These are phyloP conservation scores for Knoxdaviesia proteae DNA, from an alignment of 2,329 filamentous ascomycete species.

Conservation along the genomic window DNA sequence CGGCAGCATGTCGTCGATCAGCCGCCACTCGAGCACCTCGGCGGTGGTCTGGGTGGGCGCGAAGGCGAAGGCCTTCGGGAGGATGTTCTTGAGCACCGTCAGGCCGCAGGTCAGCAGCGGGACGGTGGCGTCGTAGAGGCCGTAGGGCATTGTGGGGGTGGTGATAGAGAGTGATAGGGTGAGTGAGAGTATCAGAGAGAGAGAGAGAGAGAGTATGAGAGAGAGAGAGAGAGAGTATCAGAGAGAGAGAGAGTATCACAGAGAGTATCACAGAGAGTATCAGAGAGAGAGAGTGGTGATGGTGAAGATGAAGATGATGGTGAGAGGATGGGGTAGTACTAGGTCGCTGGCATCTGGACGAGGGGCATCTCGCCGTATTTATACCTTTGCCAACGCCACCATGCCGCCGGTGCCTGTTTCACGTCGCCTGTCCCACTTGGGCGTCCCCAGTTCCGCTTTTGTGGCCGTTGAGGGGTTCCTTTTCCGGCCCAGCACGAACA, in stretches of 20 bases:
- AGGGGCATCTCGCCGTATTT: too few species aligned
- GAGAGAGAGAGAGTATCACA: background rate
- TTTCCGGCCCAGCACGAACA: too few species aligned
- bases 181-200: background rate
- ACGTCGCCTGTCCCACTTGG: too few species aligned
- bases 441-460: too few species aligned
- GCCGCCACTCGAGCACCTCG: constrained; percentile 5
- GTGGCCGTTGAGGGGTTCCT: too few species aligned
- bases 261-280: background rate
- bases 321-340: too few species aligned
- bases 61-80: constrained; percentile 1
- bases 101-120: background rate
- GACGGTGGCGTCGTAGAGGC: constrained; percentile 2
- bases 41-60: background rate
- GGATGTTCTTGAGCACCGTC: background rate
- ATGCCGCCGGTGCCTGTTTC: too few species aligned
- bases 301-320: background rate
- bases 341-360: too few species aligned
- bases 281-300: background rate
- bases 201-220: background rate
- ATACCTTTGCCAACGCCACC: too few species aligned
- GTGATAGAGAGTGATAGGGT: background rate
- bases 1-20: constrained; percentile 15
- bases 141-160: constrained; percentile 2
- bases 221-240: background rate